Base-by-base conservation (phyloP, 805 yeast genomes). In the Tetrapisispora taiwanensis region DNA sequence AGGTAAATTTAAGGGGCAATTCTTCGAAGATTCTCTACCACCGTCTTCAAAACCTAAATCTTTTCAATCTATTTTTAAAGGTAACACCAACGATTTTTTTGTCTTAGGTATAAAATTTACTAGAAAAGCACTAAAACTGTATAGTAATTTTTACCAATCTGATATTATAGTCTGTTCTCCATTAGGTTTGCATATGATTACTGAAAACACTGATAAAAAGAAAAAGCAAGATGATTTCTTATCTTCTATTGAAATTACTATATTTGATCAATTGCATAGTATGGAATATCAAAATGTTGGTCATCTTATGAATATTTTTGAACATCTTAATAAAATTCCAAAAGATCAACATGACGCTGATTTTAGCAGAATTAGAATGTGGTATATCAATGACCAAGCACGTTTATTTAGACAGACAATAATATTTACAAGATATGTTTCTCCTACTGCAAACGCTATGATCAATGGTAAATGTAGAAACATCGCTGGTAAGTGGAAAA, bases 241-340 rank as follows among this genome's bases (percentile, higher is more conserved):
- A 46, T 81, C 94, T 30, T 88, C 97, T 1, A 85, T 92, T 51
- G 98, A 92, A 62, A 62, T 92, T 3, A 63, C 82, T 41, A 66
- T 89, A 17, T 65, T 87, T 33, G 98, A 92, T 63, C 85, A 84
- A 54, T 78, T 92, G 12, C 88, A 88, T 56, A 84, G 87, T 27
- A 71, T 89, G 50, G 84, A 85, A 57, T 84, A 83, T 84, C 98
- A 92, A 65, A 87, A 89, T 57, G 84, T 97, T 89, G 83, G 83
- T 31, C 95, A 90, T 65, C 73, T 92, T 8, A 79, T 80, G 14
- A 73, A 79, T 6, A 64, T 83, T n/a, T 68, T 81, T 52, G 78
- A 79, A 49, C 79, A 81, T 58, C 52, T 88, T 45, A 88, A 89
- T 63, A 68, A 72, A 45, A 77, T 88, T 38, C 97, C 97, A 6